Evolutionary conservation across 106 monocot genomes (phyloP).

Genomic region (Agapanthus africanus): DNA sequence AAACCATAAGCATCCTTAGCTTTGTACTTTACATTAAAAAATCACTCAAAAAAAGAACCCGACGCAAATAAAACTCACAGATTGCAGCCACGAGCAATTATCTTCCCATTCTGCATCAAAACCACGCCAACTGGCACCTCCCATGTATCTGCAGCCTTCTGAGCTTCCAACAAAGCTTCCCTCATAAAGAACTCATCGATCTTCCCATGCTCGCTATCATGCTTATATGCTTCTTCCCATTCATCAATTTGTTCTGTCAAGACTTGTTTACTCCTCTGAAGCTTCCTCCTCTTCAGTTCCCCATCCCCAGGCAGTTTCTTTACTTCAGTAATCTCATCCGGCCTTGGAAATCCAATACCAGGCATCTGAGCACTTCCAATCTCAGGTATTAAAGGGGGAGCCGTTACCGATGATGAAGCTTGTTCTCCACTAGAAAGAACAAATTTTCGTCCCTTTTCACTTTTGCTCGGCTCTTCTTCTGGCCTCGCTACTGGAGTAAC

Average conservation of each 20-base stretch:
- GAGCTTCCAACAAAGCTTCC: slow-evolving; percentile 91
- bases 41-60: slow-evolving; percentile 1
- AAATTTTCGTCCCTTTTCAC: slow-evolving; percentile 14
- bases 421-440: too few species aligned
- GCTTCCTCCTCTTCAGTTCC: slow-evolving; percentile 54
- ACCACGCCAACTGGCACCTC: slow-evolving; percentile 97
- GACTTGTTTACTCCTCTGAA: slow-evolving; percentile 66
- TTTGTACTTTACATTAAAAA: too few species aligned
- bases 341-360: not conserved
- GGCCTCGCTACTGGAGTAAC: too few species aligned
- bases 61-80: slow-evolving; percentile 29
- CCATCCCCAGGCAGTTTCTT: slow-evolving; percentile 21
- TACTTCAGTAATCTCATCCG: slow-evolving; percentile 13
- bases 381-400: slow-evolving; percentile 12
- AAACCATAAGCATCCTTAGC: too few species aligned
- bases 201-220: slow-evolving; percentile 57
- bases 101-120: slow-evolving; percentile 73
- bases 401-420: slow-evolving; percentile 8
- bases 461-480: not conserved
- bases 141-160: slow-evolving; percentile 79
- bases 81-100: slow-evolving; percentile 85
- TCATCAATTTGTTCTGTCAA: slow-evolving; percentile 58
- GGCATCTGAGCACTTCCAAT: slow-evolving; percentile 14
- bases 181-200: slow-evolving; percentile 89
- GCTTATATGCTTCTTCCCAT: slow-evolving; percentile 80